Base-by-base conservation (phyloP, 257 asterid genomes). In the Rehmannia glutinosa region DNA sequence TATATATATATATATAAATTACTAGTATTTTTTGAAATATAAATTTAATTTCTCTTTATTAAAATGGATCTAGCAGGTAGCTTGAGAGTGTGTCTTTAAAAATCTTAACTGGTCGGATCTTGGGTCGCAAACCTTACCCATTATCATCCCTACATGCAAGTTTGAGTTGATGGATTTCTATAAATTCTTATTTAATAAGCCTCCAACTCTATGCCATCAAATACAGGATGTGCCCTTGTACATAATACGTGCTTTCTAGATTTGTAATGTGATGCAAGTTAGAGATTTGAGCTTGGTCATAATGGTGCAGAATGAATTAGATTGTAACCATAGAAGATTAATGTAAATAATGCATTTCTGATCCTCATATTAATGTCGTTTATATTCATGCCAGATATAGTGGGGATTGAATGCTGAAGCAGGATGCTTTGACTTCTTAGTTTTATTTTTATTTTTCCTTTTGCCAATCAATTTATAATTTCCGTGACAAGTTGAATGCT, bases 381-480 rank as follows among this genome's bases (percentile, higher is more conserved):
- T 35, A 23, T 25, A 12, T 13, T 35, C 51, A 20, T 50, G 49
- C 51, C 36, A 3, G 28, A 57, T 16, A 28, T 49, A 41, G 4
- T 45, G 43, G 43, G 33, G 49, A 47, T 49, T 72, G 52, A 41
- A 60, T 74, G 51, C 46, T 35, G 66, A 50, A 67, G 55, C 46
- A 2, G 23, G 38, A 33, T 25, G 6, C 17, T 13, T 3, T 67
- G 5, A 11, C 3, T 51, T 60, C 16, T 35, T 1, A 3, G 39
- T 41, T 21, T 43, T 46, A 3, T 19, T n/a, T 6, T 17, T 7
- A 43, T 28, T 8, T 1, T 21, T 5, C 4, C 8, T 35, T 7
- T 45, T 72, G 65, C 33, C 17, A 72, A 64, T 46, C 25, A 6
- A 21, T 54, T 21, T 64, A n/a, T 33, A 11, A 16, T 20, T 56